Base-by-base conservation (phyloP, 2,329 filamentous ascomycete species). In the Aureobasidium sp. region DNA sequence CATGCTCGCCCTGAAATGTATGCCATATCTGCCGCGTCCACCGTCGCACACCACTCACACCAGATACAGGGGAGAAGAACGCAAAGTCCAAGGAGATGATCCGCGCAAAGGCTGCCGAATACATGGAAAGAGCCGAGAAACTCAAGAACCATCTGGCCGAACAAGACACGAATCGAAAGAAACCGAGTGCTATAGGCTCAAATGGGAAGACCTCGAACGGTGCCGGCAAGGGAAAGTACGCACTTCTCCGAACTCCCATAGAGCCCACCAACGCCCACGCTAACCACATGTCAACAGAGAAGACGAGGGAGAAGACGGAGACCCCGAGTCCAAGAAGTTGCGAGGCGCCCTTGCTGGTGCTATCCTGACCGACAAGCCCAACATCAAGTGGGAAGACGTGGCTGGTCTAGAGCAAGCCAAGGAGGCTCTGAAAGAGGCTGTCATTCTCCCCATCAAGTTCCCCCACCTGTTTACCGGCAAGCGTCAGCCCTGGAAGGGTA, bases 41-140 rank as follows among this genome's bases (percentile, higher is more conserved):
- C 20, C 36, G 8, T 22, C 17, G 34, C 9, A 36, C 8, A 15
- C 17, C 9, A 37, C 65, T 64, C 62, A 68, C 69, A 71, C n/a
- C 53, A 70, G 55, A 22, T n/a, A 31, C 45, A 77, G 75, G 75
- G 93, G 94, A 99, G 80, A 99, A 97, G 84, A 97, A 97, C 79
- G 87, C 89, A 66, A 93, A 92, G 70, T 92, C 91, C 66, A 97
- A 97, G 81, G 91, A 95, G 73, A 96, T 96, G 84, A 97, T 99
- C 76, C 88, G 94, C 69, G 86, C 89, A 69, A 97, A 97, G 80
- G 91, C 92, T 22, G 89, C 83, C 70, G 93, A 97, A 74, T 99
- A 99, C 81, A 96, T 99, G 88, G 93, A 97, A 77, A 90, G 94
- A 65, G 94, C 94, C 66, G 94, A 99, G 80, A 97, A 97, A 80